Evolutionary conservation across 176 grass and related monocot species (phyloP).

Genomic region (Olyra latifolia): DNA sequence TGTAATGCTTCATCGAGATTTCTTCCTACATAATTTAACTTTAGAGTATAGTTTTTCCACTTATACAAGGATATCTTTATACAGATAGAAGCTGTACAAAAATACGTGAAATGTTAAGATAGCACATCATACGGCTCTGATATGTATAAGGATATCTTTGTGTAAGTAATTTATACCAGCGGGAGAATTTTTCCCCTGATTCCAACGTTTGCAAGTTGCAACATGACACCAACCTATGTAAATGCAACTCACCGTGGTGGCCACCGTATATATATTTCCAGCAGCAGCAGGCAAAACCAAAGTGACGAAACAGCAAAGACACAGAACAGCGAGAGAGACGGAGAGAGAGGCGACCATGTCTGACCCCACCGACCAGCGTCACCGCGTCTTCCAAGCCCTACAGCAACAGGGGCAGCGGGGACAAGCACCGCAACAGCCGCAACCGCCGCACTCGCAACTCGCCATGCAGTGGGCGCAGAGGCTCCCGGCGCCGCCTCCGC

Average conservation of each 20-base stretch:
- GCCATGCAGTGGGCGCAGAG: slow-evolving; percentile 25
- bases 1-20: no score
- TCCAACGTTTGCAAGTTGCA: neutral
- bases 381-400: slow-evolving; percentile 19
- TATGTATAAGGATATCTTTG: no score
- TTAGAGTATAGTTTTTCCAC: no score
- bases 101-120: no score
- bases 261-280: neutral
- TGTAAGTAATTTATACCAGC: no score
- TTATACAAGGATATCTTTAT: no score
- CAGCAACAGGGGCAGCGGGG: neutral
- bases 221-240: no score
- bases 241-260: no score
- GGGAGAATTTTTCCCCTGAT: no score
- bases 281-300: neutral
- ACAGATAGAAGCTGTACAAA: no score
- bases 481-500: neutral
- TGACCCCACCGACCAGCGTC: slow-evolving; percentile 28
- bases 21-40: no score
- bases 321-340: neutral
- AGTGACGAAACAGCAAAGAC: neutral
- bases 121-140: no score
- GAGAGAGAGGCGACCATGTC: neutral
- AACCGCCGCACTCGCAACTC: neutral
- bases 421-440: neutral